These are phyloP conservation scores for Gloeopeniophorella convolvens DNA, from an alignment of 768 basidiomycete species.

Conservation along the genomic window DNA sequence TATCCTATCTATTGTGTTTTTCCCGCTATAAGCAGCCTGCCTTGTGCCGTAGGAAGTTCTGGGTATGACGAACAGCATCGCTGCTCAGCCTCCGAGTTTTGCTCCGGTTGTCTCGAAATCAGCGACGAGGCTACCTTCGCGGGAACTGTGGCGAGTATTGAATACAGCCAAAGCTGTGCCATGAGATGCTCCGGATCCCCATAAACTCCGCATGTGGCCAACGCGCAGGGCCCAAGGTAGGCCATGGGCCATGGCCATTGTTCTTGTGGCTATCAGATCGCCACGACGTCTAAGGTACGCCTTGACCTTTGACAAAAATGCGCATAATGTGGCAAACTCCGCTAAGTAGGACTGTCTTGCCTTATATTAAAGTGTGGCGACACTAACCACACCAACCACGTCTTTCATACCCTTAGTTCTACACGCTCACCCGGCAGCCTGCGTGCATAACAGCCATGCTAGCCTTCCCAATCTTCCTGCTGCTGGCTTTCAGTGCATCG, in stretches of 20 bases:
- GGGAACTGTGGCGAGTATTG: no score
- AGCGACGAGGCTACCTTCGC: no score
- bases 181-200: no score
- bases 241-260: not conserved
- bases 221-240: not conserved
- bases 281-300: constrained; percentile 5
- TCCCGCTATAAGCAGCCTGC: no score
- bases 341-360: not conserved
- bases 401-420: not conserved
- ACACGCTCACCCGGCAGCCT: no score
- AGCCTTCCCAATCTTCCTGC: constrained; percentile 6
- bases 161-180: no score
- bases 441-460: constrained; percentile 5
- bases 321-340: not conserved
- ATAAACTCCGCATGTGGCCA: constrained; percentile 7
- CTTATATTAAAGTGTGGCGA: constrained; percentile 6
- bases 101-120: no score
- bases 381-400: not conserved
- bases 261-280: not conserved
- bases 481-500: constrained; percentile 6
- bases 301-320: constrained; percentile 10
- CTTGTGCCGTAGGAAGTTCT: no score
- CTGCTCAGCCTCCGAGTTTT: no score
- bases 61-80: no score
- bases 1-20: no score